Evolutionary conservation across 495 filamentous ascomycete genomes (phyloP).

Genomic region (Friedmanniomyces simplex): DNA sequence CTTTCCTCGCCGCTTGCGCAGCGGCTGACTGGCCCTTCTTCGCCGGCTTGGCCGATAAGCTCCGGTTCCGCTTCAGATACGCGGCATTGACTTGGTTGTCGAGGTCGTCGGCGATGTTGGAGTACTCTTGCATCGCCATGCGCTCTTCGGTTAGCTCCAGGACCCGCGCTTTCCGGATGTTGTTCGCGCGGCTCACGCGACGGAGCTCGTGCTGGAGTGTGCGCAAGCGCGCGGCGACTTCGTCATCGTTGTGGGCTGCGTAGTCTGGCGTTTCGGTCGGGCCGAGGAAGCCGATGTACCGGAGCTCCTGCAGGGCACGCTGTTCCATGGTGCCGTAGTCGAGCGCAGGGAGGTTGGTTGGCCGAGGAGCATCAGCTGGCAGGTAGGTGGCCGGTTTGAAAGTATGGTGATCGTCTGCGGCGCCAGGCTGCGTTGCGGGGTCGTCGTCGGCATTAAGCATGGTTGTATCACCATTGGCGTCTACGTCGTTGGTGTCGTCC

Average conservation of each 20-base stretch:
- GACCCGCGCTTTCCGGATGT: conserved; percentile 76
- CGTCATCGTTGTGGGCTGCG: conserved; percentile 85
- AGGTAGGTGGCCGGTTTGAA: conserved; percentile 50
- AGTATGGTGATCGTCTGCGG: conserved; percentile 27
- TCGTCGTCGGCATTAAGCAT: conserved; percentile 34
- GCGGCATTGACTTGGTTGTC: conserved; percentile 91
- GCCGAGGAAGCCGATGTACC: conserved; percentile 77
- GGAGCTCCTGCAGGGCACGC: conserved; percentile 79
- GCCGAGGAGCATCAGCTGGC: conserved; percentile 40
- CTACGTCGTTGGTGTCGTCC: conserved; percentile 41
- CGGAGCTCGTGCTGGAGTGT: conserved; percentile 72
- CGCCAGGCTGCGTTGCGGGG: conserved; percentile 33
- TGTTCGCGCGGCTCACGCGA: conserved; percentile 72
- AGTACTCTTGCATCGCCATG: conserved; percentile 92
- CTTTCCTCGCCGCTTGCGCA: conserved; percentile 43
- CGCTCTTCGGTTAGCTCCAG: conserved; percentile 77
- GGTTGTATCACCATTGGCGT: conserved; percentile 42
- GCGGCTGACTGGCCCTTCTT: conserved; percentile 51
- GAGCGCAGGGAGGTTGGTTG: conserved; percentile 29
- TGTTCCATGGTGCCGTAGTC: conserved; percentile 82
- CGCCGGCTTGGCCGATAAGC: conserved; percentile 74
- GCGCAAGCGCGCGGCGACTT: conserved; percentile 80
- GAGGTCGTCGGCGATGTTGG: conserved; percentile 91
- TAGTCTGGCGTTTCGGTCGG: conserved; percentile 60
- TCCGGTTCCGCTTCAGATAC: conserved; percentile 92